phyloP scores from a whole-genome alignment of 345 rosid species.

The Eucalyptus shirleyi region DNA sequence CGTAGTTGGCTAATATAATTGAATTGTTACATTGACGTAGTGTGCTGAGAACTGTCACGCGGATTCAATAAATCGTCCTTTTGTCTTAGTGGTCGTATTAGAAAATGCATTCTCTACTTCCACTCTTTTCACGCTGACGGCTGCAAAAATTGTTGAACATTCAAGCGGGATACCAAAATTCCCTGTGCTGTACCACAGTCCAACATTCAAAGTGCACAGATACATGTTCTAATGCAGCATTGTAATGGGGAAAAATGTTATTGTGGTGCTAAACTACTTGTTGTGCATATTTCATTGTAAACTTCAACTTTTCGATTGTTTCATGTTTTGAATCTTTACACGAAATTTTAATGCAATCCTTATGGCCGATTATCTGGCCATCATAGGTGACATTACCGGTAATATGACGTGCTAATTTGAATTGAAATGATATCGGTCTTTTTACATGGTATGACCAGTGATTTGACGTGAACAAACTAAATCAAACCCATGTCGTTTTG shows the following conservation, averaged over 20 bases:
- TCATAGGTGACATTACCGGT: no score
- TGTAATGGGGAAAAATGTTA: background rate
- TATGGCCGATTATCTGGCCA: no score
- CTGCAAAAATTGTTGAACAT: background rate
- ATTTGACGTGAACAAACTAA: background rate
- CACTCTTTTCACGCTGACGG: background rate
- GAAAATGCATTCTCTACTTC: background rate
- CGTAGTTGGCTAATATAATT: background rate
- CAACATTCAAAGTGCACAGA: background rate
- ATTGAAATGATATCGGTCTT: no score
- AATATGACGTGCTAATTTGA: background rate
- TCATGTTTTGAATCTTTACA: background rate
- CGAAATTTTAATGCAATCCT: rapidly evolving
- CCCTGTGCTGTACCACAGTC: background rate
- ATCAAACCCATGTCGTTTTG: no score
- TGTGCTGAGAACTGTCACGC: background rate
- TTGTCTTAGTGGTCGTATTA: background rate
- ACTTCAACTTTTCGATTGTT: background rate
- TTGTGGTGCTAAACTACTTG: background rate
- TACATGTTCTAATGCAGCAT: background rate
- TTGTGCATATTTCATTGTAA: background rate
- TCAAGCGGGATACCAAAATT: background rate
- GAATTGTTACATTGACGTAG: background rate
- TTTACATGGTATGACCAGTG: rapidly evolving
- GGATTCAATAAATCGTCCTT: background rate